Evolutionary conservation across 495 filamentous ascomycete genomes (phyloP).

Genomic region (Tuber microsphaerosporum): DNA sequence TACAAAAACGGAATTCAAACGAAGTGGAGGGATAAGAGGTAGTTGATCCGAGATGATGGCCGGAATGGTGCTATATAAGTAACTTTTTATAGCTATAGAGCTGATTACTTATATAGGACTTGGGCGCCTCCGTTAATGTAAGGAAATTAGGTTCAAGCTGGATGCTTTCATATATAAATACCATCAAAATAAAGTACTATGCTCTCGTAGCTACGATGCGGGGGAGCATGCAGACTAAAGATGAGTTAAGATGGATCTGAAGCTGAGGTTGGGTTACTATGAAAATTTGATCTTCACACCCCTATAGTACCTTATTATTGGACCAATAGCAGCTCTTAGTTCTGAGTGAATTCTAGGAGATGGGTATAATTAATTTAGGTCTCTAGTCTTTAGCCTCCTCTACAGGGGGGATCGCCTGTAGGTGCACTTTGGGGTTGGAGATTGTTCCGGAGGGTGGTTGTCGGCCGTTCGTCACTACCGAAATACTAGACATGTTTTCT

Average conservation of each 20-base stretch:
- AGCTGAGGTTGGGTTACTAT: no score
- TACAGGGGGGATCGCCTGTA: neutral
- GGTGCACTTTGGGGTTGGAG: neutral
- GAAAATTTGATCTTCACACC: no score
- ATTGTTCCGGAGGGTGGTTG: neutral
- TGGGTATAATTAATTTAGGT: neutral
- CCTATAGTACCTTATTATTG: neutral
- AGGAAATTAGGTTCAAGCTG: neutral
- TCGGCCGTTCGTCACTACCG: neutral
- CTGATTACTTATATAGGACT: neutral
- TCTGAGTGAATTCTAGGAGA: neutral
- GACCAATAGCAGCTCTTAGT: neutral
- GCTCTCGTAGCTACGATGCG: neutral
- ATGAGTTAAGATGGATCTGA: no score
- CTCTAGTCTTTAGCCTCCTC: neutral
- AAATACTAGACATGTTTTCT: neutral
- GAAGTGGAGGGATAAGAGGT: neutral
- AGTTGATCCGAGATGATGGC: neutral
- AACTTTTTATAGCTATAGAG: neutral
- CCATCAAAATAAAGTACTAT: neutral
- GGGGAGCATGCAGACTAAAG: neutral
- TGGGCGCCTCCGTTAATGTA: neutral
- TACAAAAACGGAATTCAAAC: neutral
- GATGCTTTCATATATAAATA: neutral
- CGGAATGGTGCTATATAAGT: neutral